These are phyloP conservation scores for Mallotus nudiflorus DNA, from an alignment of 345 rosid species.

Conservation along the genomic window DNA sequence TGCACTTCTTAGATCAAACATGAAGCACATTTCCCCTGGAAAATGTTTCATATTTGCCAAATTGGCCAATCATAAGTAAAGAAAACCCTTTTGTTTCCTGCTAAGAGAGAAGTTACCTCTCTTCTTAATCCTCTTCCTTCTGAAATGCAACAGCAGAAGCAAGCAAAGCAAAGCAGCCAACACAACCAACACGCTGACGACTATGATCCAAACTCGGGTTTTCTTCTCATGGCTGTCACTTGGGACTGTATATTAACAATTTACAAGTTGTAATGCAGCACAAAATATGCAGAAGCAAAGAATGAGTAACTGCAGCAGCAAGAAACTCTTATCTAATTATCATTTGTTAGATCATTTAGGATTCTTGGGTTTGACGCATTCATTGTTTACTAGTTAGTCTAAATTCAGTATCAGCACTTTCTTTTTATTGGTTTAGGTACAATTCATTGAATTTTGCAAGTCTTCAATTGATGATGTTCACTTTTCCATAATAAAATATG, in stretches of 20 bases:
- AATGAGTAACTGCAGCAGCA: too few relatives aligned
- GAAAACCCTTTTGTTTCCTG: not conserved
- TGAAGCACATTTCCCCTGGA: not conserved
- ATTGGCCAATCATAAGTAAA: not conserved
- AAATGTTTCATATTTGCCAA: not conserved
- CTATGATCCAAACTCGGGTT: constrained; percentile 21
- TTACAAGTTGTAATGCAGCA: not conserved
- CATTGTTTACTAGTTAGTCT: not conserved
- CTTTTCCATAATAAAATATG: not conserved
- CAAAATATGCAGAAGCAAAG: not conserved
- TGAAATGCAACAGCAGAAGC: constrained; percentile 7
- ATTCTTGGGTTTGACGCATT: not conserved
- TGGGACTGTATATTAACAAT: not conserved
- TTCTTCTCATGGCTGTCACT: not conserved
- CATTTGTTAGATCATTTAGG: not conserved
- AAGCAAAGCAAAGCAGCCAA: constrained; percentile 2
- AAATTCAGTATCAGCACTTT: too few relatives aligned
- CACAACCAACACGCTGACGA: not conserved
- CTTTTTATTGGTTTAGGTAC: not conserved
- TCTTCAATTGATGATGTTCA: not conserved
- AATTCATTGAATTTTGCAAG: not conserved
- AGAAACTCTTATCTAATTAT: too few relatives aligned
- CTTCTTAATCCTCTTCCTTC: constrained; percentile 14
- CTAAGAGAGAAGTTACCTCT: constrained; percentile 13
- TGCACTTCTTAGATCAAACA: not conserved